phyloP scores from a whole-genome alignment of 257 asterid genomes.

The Leonotis leonurus region DNA sequence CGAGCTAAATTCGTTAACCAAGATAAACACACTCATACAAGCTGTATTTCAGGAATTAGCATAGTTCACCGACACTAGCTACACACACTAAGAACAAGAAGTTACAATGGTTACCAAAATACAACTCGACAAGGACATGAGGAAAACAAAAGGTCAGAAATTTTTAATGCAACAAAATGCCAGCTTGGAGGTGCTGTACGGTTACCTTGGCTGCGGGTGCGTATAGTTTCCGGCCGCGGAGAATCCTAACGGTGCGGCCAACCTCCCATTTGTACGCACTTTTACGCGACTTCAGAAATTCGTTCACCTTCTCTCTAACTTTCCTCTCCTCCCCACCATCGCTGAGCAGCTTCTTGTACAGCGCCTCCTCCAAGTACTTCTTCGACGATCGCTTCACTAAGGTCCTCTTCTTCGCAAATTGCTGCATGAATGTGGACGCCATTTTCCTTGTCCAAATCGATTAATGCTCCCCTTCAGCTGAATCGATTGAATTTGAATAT shows the following conservation, averaged over 20 bases:
- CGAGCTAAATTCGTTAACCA: neutral
- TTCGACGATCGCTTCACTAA: constrained; percentile 57
- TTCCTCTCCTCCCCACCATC: constrained; percentile 59
- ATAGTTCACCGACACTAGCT: neutral
- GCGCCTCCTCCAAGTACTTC: constrained; percentile 73
- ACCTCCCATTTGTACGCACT: constrained; percentile 93
- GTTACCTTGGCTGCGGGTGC: constrained; percentile 74
- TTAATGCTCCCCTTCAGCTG: neutral
- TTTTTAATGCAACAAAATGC: neutral
- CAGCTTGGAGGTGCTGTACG: neutral
- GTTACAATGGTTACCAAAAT: neutral
- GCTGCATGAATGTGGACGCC: constrained; percentile 79
- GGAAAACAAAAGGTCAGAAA: too few relatives aligned
- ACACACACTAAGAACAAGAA: neutral
- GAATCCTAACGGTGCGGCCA: constrained; percentile 59
- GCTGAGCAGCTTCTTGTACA: constrained; percentile 67
- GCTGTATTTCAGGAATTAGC: neutral
- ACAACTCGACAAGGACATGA: neutral
- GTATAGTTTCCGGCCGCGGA: constrained; percentile 68
- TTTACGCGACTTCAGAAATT: constrained; percentile 58
- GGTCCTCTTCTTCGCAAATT: constrained; percentile 52
- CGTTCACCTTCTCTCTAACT: constrained; percentile 53
- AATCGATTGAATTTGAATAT: neutral
- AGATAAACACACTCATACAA: neutral
- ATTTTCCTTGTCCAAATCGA: constrained; percentile 19